A percentile compares a stretch with the other conserved stretches of the same genome.
Conservation (phyloP, 1,284 basidiomycete species). For the Ganoderma meredithae region DNA sequence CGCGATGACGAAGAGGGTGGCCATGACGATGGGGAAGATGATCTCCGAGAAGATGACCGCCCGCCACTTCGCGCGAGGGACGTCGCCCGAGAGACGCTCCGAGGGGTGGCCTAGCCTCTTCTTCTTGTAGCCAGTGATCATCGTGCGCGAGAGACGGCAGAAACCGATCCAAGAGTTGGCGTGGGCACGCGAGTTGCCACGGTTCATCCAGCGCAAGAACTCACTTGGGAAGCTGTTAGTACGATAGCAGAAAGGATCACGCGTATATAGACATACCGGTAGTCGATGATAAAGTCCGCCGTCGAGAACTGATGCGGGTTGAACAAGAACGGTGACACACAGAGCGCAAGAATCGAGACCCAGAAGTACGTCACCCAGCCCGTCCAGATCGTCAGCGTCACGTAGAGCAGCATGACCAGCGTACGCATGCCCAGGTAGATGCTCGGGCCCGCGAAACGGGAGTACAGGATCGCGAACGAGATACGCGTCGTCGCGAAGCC, state of each 20-base stretch:
- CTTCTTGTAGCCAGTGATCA: slow-evolving; percentile 98
- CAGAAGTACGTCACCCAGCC: slow-evolving; percentile 96
- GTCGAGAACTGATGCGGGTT: slow-evolving; percentile 97
- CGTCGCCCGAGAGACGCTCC: slow-evolving; percentile 92
- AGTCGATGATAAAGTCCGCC: slow-evolving; percentile 95
- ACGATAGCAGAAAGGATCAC: background rate
- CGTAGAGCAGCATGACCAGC: slow-evolving; percentile 88
- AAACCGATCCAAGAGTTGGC: slow-evolving; percentile 98
- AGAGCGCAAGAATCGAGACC: slow-evolving; percentile 88
- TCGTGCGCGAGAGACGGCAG: slow-evolving; percentile 91
- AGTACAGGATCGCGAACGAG: slow-evolving; percentile 92
- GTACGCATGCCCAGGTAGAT: slow-evolving; percentile 96
- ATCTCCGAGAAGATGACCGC: slow-evolving; percentile 90
- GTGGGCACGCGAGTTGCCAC: slow-evolving; percentile 96
- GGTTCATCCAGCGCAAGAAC: slow-evolving; percentile 97
- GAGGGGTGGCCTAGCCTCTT: slow-evolving; percentile 94
- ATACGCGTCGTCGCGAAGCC: slow-evolving; percentile 95
- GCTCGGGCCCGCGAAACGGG: slow-evolving; percentile 94
- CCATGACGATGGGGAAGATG: slow-evolving; percentile 85
- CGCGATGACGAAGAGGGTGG: slow-evolving; percentile 84
- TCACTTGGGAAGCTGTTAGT: slow-evolving; percentile 61
- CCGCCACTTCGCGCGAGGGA: slow-evolving; percentile 90
- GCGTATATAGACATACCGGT: slow-evolving; percentile 62
- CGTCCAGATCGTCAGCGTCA: slow-evolving; percentile 89
- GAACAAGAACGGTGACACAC: slow-evolving; percentile 94